phyloP scores from a whole-genome alignment of 495 filamentous ascomycete genomes.

The Daldinia concentrica region DNA sequence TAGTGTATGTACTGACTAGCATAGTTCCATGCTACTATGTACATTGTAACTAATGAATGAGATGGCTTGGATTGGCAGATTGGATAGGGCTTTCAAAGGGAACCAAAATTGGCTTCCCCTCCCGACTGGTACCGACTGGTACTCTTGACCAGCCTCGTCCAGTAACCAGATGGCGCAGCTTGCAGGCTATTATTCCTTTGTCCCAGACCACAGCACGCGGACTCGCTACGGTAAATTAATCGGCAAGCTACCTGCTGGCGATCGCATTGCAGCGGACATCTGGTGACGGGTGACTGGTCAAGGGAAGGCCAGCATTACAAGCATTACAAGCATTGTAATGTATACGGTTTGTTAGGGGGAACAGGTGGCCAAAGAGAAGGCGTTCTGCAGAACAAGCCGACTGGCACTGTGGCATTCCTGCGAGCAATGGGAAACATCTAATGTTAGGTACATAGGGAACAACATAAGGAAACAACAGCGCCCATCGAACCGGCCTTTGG shows the following conservation, averaged over 20 bases:
- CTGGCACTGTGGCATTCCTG: conserved; percentile 42
- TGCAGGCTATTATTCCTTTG: conserved; percentile 29
- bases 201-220: conserved; percentile 17
- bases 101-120: conserved; percentile 28
- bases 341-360: conserved; percentile 18
- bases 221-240: conserved; percentile 38
- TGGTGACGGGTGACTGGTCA: conserved; percentile 38
- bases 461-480: conserved; percentile 19
- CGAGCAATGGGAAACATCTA: conserved; percentile 26
- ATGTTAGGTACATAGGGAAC: conserved; percentile 3
- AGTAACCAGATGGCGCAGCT: conserved; percentile 29
- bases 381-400: conserved; percentile 38
- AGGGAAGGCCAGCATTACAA: conserved; percentile 2
- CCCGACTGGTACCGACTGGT: conserved; percentile 9
- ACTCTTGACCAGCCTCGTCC: conserved; percentile 26
- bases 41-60: not conserved
- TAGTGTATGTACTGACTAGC: conserved; percentile 18
- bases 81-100: conserved; percentile 25
- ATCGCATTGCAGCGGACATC: conserved; percentile 42
- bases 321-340: not conserved
- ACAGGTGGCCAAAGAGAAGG: conserved; percentile 8
- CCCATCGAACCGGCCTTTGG: conserved; percentile 20
- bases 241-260: conserved; percentile 30
- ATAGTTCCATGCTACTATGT: not conserved
- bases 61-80: conserved; percentile 2